A percentile compares a stretch with the other conserved stretches of the same genome.
phyloP scores from a whole-genome alignment of 1,284 basidiomycete genomes.

The Puccinia polysora region DNA sequence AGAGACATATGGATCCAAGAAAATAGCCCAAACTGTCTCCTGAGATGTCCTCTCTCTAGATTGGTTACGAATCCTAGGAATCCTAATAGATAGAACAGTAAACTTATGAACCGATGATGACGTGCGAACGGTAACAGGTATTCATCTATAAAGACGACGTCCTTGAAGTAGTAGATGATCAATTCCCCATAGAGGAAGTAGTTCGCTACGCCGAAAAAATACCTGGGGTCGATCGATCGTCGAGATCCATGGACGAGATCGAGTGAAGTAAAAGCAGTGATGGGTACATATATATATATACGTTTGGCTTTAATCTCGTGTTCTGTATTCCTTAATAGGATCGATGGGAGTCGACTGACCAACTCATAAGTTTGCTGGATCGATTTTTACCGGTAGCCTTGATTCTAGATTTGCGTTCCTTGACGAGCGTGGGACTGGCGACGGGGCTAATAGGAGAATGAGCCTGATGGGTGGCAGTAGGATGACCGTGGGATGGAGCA shows the following conservation, averaged over 20 bases:
- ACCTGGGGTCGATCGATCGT: slow-evolving; percentile 56
- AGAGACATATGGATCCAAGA: slow-evolving; percentile 99
- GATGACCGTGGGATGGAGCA: neutral
- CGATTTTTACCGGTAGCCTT: slow-evolving; percentile 88
- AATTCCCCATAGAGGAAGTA: slow-evolving; percentile 99
- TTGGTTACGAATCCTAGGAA: slow-evolving; percentile 97
- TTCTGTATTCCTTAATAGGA: too few species aligned
- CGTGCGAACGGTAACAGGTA: slow-evolving; percentile 88
- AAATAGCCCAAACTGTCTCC: slow-evolving; percentile 96
- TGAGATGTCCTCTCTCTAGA: slow-evolving; percentile 82
- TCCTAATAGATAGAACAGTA: slow-evolving; percentile 90
- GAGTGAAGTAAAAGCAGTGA: neutral
- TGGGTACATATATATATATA: too few species aligned
- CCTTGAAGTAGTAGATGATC: slow-evolving; percentile 99
- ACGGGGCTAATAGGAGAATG: slow-evolving; percentile 4
- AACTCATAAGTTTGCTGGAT: slow-evolving; percentile 61
- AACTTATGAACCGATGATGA: slow-evolving; percentile 96
- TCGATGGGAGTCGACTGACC: slow-evolving; percentile 56
- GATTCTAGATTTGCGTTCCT: slow-evolving; percentile 56
- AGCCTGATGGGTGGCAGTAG: neutral
- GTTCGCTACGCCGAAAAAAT: slow-evolving; percentile 97
- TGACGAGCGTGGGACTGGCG: too few species aligned
- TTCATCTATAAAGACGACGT: slow-evolving; percentile 91
- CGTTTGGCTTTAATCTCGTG: too few species aligned
- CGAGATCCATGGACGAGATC: too few species aligned